phyloP scores from a whole-genome alignment of 805 yeast genomes.

The Vanderwaltozyma yarrowii region DNA sequence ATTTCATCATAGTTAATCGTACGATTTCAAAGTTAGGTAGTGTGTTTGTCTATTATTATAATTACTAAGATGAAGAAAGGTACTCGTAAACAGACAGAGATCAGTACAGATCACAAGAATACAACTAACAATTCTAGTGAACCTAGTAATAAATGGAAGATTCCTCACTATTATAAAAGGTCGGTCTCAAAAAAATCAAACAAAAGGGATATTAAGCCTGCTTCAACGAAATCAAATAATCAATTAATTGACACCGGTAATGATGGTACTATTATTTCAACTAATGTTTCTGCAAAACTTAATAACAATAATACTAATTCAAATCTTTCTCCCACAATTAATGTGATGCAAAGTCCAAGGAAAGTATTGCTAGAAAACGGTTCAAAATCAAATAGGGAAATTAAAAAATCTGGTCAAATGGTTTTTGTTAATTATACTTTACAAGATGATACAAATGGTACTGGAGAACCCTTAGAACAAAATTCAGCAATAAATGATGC shows the following conservation, averaged over 20 bases:
- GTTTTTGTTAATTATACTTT: slow-evolving; percentile 29
- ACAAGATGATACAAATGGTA: slow-evolving; percentile 13
- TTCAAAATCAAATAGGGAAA: slow-evolving; percentile 7
- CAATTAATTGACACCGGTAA: too few relatives aligned
- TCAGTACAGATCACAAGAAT: too few relatives aligned
- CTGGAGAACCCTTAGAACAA: background rate
- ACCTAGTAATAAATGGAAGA: slow-evolving; percentile 23
- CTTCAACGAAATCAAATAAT: too few relatives aligned
- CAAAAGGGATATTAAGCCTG: too few relatives aligned
- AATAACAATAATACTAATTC: background rate
- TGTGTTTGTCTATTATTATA: too few relatives aligned
- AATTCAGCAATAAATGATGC: background rate
- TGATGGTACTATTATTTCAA: background rate
- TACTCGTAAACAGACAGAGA: too few relatives aligned
- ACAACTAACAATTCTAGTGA: background rate
- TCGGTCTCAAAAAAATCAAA: slow-evolving; percentile 6
- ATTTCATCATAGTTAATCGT: too few relatives aligned
- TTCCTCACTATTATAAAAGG: slow-evolving; percentile 27
- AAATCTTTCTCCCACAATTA: slow-evolving; percentile 1
- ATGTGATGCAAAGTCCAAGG: slow-evolving; percentile 21
- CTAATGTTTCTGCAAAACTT: background rate
- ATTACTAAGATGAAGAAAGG: too few relatives aligned
- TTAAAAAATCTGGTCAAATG: slow-evolving; percentile 20
- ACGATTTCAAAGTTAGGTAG: too few relatives aligned
- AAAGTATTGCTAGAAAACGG: slow-evolving; percentile 19